These are phyloP conservation scores for Pythium scleroteichum DNA, from an alignment of 352 stramenopile species.

Conservation along the genomic window DNA sequence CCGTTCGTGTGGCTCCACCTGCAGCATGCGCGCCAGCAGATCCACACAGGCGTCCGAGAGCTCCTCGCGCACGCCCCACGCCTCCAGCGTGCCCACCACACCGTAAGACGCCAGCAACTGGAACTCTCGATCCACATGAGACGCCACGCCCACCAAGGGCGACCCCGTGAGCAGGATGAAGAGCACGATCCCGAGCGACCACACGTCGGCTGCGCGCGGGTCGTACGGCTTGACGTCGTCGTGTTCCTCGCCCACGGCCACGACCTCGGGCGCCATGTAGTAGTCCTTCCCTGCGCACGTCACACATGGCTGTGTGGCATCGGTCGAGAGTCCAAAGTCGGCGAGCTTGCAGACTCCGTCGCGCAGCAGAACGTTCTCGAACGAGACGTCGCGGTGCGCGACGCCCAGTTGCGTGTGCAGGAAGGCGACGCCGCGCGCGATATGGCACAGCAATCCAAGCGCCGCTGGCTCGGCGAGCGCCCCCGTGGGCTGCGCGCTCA, in stretches of 20 bases:
- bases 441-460: not conserved
- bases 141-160: slow-evolving; percentile 20
- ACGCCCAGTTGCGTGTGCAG: slow-evolving; percentile 12
- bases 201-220: too few species aligned
- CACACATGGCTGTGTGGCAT: not conserved
- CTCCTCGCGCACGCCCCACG: not conserved
- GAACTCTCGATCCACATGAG: too few species aligned
- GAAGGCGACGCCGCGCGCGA: slow-evolving; percentile 3
- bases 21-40: slow-evolving; percentile 49
- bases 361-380: slow-evolving; percentile 30
- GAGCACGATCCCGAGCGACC: too few species aligned
- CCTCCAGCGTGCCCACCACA: slow-evolving; percentile 34
- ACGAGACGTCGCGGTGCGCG: slow-evolving; percentile 28
- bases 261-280: not conserved
- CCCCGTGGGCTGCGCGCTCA: not conserved
- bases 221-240: too few species aligned
- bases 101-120: too few species aligned
- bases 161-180: too few species aligned
- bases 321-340: slow-evolving; percentile 16
- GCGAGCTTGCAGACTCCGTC: slow-evolving; percentile 23
- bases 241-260: too few species aligned
- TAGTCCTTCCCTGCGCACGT: not conserved
- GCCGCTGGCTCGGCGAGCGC: not conserved
- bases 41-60: slow-evolving; percentile 30
- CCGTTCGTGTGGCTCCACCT: slow-evolving; percentile 41